Evolutionary conservation across 208 protist species (phyloP).

Genomic region (Wallacemonas collosoma): DNA sequence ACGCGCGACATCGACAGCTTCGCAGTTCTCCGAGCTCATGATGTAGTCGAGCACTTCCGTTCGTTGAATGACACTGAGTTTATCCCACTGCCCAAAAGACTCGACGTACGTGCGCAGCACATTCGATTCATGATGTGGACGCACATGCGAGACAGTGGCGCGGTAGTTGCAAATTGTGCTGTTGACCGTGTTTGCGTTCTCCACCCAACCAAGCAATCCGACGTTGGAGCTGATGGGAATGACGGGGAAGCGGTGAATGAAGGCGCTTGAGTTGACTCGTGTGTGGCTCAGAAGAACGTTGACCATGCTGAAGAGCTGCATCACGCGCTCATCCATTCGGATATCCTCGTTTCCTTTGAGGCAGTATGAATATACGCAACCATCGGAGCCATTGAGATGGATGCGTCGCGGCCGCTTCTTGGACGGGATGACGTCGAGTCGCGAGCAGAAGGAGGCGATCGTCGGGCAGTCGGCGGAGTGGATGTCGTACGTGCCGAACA

Average conservation of each 20-base stretch:
- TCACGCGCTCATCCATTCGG: constrained; percentile 99
- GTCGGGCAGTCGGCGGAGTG: constrained; percentile 84
- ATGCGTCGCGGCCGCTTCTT: constrained; percentile 99
- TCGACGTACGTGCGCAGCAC: constrained; percentile 81
- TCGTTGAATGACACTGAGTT: constrained; percentile 93
- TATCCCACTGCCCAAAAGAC: constrained; percentile 90
- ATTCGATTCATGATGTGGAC: constrained; percentile 89
- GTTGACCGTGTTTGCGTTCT: constrained; percentile 98
- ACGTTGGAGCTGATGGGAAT: constrained; percentile 99
- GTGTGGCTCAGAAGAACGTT: constrained; percentile 98
- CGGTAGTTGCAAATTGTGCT: constrained; percentile 98
- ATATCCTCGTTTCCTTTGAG: constrained; percentile 99
- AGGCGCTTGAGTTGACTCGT: constrained; percentile 70
- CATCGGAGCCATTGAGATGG: constrained; percentile 96
- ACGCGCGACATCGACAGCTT: constrained; percentile 80
- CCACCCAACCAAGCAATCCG: constrained; percentile 99
- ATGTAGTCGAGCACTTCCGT: constrained; percentile 98
- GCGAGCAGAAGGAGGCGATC: constrained; percentile 95
- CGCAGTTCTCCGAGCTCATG: constrained; percentile 94
- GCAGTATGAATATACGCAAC: constrained; percentile 97
- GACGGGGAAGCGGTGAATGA: constrained; percentile 97
- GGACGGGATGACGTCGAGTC: constrained; percentile 97
- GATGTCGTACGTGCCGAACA: constrained; percentile 97
- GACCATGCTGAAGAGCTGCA: constrained; percentile 99
- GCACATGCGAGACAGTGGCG: constrained; percentile 77